phyloP scores from a whole-genome alignment of 495 filamentous ascomycete species.

The Tuber magnatum region DNA sequence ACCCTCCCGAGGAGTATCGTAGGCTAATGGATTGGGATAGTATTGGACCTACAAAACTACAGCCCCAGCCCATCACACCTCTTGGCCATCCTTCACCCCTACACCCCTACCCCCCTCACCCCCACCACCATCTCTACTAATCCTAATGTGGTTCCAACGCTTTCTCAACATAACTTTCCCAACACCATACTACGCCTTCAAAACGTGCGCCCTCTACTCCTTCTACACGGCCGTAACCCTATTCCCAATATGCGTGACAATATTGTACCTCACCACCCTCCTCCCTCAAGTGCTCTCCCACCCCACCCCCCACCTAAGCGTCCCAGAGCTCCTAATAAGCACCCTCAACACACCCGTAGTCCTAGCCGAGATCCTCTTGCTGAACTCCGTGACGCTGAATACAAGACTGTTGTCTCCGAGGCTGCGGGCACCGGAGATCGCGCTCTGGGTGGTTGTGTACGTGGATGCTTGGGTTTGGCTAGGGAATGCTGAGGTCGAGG shows the following conservation, averaged over 20 bases:
- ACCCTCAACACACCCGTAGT: slow-evolving; percentile 15
- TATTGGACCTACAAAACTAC: slow-evolving; percentile 9
- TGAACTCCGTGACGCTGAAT: slow-evolving; percentile 19
- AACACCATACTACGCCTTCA: not conserved
- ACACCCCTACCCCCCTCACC: slow-evolving; percentile 6
- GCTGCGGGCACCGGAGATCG: slow-evolving; percentile 9
- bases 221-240: slow-evolving; percentile 23
- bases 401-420: slow-evolving; percentile 1
- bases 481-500: slow-evolving; percentile 1
- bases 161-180: not conserved
- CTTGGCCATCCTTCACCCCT: slow-evolving; percentile 1
- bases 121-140: not conserved
- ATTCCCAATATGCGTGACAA: slow-evolving; percentile 12
- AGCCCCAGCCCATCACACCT: not conserved
- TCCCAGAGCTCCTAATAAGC: slow-evolving; percentile 20
- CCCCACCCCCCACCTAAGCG: slow-evolving; percentile 3
- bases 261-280: slow-evolving; percentile 23
- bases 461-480: slow-evolving; percentile 14
- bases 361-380: slow-evolving; percentile 21
- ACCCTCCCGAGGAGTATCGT: not conserved
- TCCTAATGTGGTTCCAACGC: not conserved
- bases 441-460: slow-evolving; percentile 7
- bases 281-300: slow-evolving; percentile 18
- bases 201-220: slow-evolving; percentile 8
- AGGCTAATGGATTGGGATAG: not conserved